Percentiles rank a stretch among this genome's conserved stretches.
phyloP scores from a whole-genome alignment of 2,329 filamentous ascomycete genomes.

The Rhexocercosporidium sp. region DNA sequence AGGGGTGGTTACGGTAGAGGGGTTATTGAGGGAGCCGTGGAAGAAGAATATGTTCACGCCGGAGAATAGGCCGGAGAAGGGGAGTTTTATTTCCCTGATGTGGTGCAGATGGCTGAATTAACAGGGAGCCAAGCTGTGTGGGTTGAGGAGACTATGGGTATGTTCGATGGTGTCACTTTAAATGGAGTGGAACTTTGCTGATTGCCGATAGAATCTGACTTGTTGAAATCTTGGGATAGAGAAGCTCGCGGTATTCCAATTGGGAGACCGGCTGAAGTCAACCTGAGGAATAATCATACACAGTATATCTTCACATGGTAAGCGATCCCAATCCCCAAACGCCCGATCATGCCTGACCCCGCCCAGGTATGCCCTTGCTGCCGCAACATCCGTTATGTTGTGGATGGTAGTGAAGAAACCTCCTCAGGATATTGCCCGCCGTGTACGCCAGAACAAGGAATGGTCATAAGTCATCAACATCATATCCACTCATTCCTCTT shows the following conservation, averaged over 20 bases:
- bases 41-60: slow-evolving; percentile 99
- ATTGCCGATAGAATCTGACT: slow-evolving; percentile 68
- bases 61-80: slow-evolving; percentile 80
- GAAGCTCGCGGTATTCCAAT: slow-evolving; percentile 85
- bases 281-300: slow-evolving; percentile 92
- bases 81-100: slow-evolving; percentile 96
- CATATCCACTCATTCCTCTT: slow-evolving; percentile 44
- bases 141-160: slow-evolving; percentile 96
- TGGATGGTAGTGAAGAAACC: slow-evolving; percentile 95
- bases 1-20: slow-evolving; percentile 78
- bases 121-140: slow-evolving; percentile 87
- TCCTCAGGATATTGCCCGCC: slow-evolving; percentile 70
- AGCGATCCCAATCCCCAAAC: slow-evolving; percentile 41
- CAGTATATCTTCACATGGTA: slow-evolving; percentile 99
- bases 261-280: slow-evolving; percentile 85
- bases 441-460: slow-evolving; percentile 76
- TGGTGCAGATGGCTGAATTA: slow-evolving; percentile 85
- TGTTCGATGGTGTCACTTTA: slow-evolving; percentile 1
- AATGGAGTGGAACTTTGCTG: not conserved
- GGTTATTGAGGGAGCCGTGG: slow-evolving; percentile 85
- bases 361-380: slow-evolving; percentile 79
- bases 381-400: slow-evolving; percentile 92
- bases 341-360: slow-evolving; percentile 9
- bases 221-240: slow-evolving; percentile 76
- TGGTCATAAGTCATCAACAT: slow-evolving; percentile 59